Base-by-base conservation (phyloP, 176 grass and related monocot species). In the Triticum dicoccoides region DNA sequence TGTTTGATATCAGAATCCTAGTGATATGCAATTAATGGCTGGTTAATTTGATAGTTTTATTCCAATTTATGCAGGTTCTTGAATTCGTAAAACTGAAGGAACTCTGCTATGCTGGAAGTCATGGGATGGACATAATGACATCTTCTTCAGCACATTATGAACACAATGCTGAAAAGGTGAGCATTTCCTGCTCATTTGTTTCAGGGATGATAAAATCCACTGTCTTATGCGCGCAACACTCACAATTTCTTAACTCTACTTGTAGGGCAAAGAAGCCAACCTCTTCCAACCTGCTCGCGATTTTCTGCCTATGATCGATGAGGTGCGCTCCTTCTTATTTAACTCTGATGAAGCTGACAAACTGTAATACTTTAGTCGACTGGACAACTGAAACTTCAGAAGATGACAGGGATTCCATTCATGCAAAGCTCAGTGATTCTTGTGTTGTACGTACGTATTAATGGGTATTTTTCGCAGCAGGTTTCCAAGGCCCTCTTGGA, bases 71-170 rank as follows among this genome's bases (percentile, higher is more conserved):
- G 20, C 38, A 99, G 97, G 92, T 98, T 27, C 89, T 87, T 83
- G 94, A 95, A 85, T 98, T 98, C 88, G 87, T 98, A 41, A 89
- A 91, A 79, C 90, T 98, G 63, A 89, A 91, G 38, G 97, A 98
- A 69, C 90, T 98, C 37, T 92, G 91, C 61, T 98, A 98, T 71
- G 94, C 97, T 61, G 97, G 97, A n/a, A 99, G 97, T 70, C 97
- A 99, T 87, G 97, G 94, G 25, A 96, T 99, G 94, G 97, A 99
- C 87, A 96, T 99, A 87, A 88, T 91, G 77, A 79, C 91, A 80
- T 91, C 92, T 88, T 80, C 59, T 72, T 35, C 68, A 63, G 45
- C 68, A 63, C 77, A 62, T 47, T 78, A 76, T 80, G 67, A 80
- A 56, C 76, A 86, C 44, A 41, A 37, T 69, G 39, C 65, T 81